phyloP scores from a whole-genome alignment of 2,329 filamentous ascomycete genomes.

The Colletotrichum costaricense region DNA sequence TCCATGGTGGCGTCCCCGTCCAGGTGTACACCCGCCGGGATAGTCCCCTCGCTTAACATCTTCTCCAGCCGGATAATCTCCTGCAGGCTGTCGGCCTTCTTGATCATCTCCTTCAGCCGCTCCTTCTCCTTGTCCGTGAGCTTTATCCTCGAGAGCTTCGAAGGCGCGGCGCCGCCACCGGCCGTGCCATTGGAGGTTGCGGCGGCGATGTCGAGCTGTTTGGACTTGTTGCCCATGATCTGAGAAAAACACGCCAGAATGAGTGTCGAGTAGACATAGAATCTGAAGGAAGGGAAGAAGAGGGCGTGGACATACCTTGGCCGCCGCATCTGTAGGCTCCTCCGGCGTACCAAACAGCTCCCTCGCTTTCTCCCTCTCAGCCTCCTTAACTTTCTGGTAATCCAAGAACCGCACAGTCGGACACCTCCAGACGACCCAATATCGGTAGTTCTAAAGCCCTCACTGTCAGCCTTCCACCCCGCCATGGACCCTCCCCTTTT shows the following conservation, averaged over 20 bases:
- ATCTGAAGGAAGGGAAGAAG: neutral
- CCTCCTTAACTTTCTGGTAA: conserved; percentile 89
- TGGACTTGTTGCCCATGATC: conserved; percentile 88
- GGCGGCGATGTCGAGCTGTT: conserved; percentile 71
- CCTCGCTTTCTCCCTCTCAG: conserved; percentile 79
- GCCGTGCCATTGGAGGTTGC: conserved; percentile 55
- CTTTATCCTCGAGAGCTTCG: conserved; percentile 81
- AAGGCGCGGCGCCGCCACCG: conserved; percentile 51
- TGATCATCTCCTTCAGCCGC: conserved; percentile 86
- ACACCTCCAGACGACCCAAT: conserved; percentile 90
- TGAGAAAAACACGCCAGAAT: conserved; percentile 42
- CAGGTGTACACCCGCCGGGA: conserved; percentile 75
- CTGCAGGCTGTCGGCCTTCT: conserved; percentile 86
- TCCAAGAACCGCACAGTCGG: conserved; percentile 90
- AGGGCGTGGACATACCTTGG: conserved; percentile 60
- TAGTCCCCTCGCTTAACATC: conserved; percentile 87
- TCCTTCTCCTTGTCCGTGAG: conserved; percentile 90
- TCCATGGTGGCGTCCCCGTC: conserved; percentile 68
- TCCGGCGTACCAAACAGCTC: conserved; percentile 86
- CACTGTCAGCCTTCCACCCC: conserved; percentile 10
- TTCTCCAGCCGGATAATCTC: conserved; percentile 94
- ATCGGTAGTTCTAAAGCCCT: conserved; percentile 80
- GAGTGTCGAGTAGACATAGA: neutral
- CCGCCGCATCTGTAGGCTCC: conserved; percentile 83
- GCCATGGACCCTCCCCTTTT: neutral